These are phyloP conservation scores for Flaveria linearis DNA, from an alignment of 129 eudicot genomes.

Conservation along the genomic window DNA sequence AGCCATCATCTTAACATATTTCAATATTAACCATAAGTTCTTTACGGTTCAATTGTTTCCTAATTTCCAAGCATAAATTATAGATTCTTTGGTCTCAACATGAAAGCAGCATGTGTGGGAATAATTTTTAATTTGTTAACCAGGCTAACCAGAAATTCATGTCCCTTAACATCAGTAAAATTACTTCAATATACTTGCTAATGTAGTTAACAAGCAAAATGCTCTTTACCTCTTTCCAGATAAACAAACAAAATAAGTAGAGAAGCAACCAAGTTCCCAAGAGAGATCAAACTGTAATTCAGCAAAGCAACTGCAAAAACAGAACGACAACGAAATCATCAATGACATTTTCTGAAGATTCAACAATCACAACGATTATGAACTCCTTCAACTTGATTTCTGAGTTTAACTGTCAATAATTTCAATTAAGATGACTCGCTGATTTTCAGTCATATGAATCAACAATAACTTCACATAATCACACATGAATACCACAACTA, in stretches of 20 bases:
- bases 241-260: conserved; percentile 57
- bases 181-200: conserved; percentile 25
- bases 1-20: background rate
- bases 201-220: conserved; percentile 3
- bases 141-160: background rate
- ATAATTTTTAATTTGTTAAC: background rate
- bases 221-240: conserved; percentile 61
- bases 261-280: conserved; percentile 74
- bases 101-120: background rate
- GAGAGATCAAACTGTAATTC: conserved; percentile 84
- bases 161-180: conserved; percentile 3
- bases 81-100: conserved; percentile 12
- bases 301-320: conserved; percentile 75
- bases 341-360: background rate
- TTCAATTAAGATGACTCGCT: conserved; percentile 7
- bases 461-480: conserved; percentile 8
- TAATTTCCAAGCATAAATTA: background rate
- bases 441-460: background rate
- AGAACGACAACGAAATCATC: conserved; percentile 17
- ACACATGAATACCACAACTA: background rate
- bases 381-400: conserved; percentile 13
- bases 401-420: background rate
- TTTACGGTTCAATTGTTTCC: background rate
- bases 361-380: background rate
- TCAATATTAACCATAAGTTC: background rate